phyloP scores from a whole-genome alignment of 257 asterid genomes.

The Jacaranda copaia region DNA sequence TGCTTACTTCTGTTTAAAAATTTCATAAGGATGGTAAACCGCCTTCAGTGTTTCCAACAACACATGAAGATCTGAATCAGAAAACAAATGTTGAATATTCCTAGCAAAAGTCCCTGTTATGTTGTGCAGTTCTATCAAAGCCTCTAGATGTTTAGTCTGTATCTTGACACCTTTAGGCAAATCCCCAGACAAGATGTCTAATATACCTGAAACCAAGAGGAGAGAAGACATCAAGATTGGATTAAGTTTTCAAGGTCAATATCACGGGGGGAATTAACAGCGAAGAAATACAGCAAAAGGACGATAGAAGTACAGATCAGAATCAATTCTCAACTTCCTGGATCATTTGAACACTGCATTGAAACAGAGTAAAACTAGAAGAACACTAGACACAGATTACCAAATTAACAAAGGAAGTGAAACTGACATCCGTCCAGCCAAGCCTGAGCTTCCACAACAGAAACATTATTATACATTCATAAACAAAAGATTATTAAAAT shows the following conservation, averaged over 20 bases:
- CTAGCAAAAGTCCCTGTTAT: constrained; percentile 87
- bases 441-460: background rate
- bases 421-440: background rate
- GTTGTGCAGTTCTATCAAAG: constrained; percentile 87
- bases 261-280: constrained; percentile 18
- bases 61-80: constrained; percentile 75
- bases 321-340: background rate
- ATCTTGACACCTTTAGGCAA: constrained; percentile 85
- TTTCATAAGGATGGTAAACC: constrained; percentile 83
- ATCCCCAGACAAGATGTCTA: constrained; percentile 93
- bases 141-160: constrained; percentile 86
- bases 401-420: constrained; percentile 13
- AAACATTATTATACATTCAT: background rate
- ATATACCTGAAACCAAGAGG: constrained; percentile 71
- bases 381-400: background rate
- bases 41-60: constrained; percentile 85
- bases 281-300: constrained; percentile 18
- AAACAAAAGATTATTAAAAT: constrained; percentile 1
- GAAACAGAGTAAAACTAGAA: background rate
- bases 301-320: constrained; percentile 7
- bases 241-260: constrained; percentile 23
- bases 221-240: constrained; percentile 32
- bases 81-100: constrained; percentile 87
- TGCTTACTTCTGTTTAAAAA: constrained; percentile 83
- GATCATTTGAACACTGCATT: constrained; percentile 23